Evolutionary conservation across 306 rosid species (phyloP).

Genomic region (Astragalus membranaceus): DNA sequence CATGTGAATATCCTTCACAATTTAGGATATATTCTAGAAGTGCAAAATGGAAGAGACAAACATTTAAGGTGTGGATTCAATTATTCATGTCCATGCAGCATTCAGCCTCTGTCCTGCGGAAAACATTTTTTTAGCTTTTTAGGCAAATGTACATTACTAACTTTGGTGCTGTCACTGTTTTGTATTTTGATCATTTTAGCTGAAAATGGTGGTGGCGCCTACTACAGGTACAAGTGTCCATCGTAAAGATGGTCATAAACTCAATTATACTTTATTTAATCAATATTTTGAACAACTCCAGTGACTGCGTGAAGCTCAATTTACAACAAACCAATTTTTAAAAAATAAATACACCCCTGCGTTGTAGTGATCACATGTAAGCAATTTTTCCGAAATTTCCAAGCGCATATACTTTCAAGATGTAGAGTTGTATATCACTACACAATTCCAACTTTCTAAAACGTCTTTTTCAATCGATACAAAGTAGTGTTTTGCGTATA

Average conservation of each 20-base stretch:
- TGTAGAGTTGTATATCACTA: neutral
- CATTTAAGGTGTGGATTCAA: too few relatives aligned
- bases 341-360: neutral
- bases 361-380: too few relatives aligned
- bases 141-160: slow-evolving; percentile 15
- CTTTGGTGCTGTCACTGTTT: neutral
- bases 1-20: too few relatives aligned
- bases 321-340: neutral
- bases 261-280: neutral
- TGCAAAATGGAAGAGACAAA: too few relatives aligned
- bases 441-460: neutral
- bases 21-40: too few relatives aligned
- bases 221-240: neutral
- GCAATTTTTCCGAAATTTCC: too few relatives aligned
- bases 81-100: too few relatives aligned
- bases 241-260: slow-evolving; percentile 31
- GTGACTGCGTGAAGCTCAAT: neutral
- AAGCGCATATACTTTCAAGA: too few relatives aligned
- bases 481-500: neutral
- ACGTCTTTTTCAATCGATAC: neutral
- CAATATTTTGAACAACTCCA: neutral
- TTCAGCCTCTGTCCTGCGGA: neutral
- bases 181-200: slow-evolving; percentile 5
- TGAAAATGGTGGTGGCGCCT: slow-evolving; percentile 19
- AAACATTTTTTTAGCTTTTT: slow-evolving; percentile 18